Conservation (phyloP, 2,329 filamentous ascomycete species). For the Periconia sp. region DNA sequence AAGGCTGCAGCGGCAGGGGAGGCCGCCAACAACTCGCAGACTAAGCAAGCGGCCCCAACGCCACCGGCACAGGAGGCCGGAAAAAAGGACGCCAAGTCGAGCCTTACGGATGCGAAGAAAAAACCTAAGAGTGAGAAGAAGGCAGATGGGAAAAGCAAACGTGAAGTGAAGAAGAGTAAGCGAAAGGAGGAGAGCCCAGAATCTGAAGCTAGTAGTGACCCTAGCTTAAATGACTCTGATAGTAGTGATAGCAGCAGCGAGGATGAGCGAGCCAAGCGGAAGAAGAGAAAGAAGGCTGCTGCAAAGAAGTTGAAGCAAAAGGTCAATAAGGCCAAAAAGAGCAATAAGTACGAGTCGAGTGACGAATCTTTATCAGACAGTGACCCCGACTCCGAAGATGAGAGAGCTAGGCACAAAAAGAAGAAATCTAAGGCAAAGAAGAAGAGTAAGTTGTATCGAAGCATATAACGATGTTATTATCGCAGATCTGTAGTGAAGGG, state of each 20-base stretch:
- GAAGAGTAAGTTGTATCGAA: slow-evolving; percentile 22
- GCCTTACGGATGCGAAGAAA: slow-evolving; percentile 10
- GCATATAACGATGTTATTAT: slow-evolving; percentile 2
- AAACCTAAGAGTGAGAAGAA: slow-evolving; percentile 19
- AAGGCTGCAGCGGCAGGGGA: slow-evolving; percentile 5
- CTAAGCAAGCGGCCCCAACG: slow-evolving; percentile 10
- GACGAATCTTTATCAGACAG: slow-evolving; percentile 16
- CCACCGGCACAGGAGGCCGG: slow-evolving; percentile 6
- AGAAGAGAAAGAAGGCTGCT: slow-evolving; percentile 11
- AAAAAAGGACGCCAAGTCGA: slow-evolving; percentile 15
- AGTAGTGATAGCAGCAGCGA: slow-evolving; percentile 20
- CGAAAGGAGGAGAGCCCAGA: slow-evolving; percentile 9
- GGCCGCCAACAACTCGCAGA: slow-evolving; percentile 4
- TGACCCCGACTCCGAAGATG: slow-evolving; percentile 20
- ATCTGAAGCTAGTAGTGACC: slow-evolving; percentile 15
- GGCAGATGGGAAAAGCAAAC: slow-evolving; percentile 8
- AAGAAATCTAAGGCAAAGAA: slow-evolving; percentile 33
- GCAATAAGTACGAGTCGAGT: slow-evolving; percentile 27
- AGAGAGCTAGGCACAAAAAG: slow-evolving; percentile 29
- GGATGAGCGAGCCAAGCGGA: slow-evolving; percentile 11
- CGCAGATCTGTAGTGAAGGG: not conserved
- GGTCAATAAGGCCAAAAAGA: slow-evolving; percentile 19
- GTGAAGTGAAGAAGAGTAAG: slow-evolving; percentile 9
- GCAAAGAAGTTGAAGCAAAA: slow-evolving; percentile 20
- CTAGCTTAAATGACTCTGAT: slow-evolving; percentile 8